These are phyloP conservation scores for Podaxis rugospora DNA, from an alignment of 768 basidiomycete genomes.

Conservation along the genomic window DNA sequence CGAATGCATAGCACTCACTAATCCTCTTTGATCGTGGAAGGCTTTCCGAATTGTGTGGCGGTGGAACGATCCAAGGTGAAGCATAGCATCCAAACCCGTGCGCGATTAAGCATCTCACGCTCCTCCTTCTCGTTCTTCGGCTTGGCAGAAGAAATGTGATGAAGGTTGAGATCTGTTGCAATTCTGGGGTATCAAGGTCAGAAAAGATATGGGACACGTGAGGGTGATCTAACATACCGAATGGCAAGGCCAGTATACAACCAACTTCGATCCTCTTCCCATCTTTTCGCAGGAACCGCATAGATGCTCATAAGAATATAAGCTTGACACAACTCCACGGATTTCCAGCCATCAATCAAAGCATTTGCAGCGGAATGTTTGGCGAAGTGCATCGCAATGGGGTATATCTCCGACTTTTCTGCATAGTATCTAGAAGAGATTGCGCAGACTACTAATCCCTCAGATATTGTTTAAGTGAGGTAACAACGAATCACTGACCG, in stretches of 20 bases:
- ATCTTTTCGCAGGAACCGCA: conserved; percentile 72
- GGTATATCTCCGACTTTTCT: conserved; percentile 80
- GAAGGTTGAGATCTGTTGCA: conserved; percentile 86
- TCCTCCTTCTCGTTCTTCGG: conserved; percentile 73
- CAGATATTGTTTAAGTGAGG: not conserved
- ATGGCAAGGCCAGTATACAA: conserved; percentile 85
- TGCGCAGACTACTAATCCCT: conserved; percentile 62
- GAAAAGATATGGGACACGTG: not conserved
- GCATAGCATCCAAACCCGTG: conserved; percentile 88
- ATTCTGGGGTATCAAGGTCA: conserved; percentile 40
- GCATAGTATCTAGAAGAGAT: conserved; percentile 77
- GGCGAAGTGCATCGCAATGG: conserved; percentile 86
- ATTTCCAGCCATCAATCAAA: conserved; percentile 77
- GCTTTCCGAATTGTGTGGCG: conserved; percentile 87
- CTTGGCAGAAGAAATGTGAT: conserved; percentile 56
- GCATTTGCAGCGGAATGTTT: conserved; percentile 79
- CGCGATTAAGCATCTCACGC: conserved; percentile 80
- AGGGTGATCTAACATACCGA: conserved; percentile 37
- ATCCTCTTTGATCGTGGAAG: conserved; percentile 84
- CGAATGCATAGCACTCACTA: conserved; percentile 39
- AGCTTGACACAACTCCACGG: conserved; percentile 86
- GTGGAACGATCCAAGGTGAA: conserved; percentile 87
- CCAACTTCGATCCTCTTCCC: conserved; percentile 93
- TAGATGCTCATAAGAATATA: conserved; percentile 87
- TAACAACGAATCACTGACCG: conserved; percentile 38